Conservation (phyloP, 1,284 basidiomycete species). For the Farysia itapuensis region DNA sequence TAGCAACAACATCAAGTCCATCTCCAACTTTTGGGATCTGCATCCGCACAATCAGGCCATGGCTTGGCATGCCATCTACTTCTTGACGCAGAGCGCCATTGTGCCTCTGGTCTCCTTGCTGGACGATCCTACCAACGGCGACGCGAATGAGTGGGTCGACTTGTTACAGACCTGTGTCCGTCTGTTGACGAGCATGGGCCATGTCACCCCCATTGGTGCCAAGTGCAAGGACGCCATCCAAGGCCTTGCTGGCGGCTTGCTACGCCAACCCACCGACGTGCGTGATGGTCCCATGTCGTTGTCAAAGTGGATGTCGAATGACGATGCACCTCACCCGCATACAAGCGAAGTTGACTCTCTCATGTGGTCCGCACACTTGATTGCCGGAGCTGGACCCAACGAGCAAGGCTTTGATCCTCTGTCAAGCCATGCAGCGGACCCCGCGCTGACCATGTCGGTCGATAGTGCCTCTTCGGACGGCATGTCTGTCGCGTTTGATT, state of each 20-base stretch:
- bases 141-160: conserved; percentile 28
- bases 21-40: conserved; percentile 35
- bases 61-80: conserved; percentile 41
- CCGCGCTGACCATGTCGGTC: conserved; percentile 34
- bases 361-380: conserved; percentile 32
- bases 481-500: conserved; percentile 34
- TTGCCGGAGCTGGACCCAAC: conserved; percentile 5
- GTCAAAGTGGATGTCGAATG: conserved; percentile 22
- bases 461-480: conserved; percentile 33
- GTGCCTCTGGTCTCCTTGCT: conserved; percentile 36
- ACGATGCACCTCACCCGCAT: not conserved
- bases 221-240: conserved; percentile 41
- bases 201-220: conserved; percentile 29
- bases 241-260: conserved; percentile 16
- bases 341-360: conserved; percentile 11
- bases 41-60: conserved; percentile 41
- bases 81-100: conserved; percentile 36
- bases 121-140: conserved; percentile 20
- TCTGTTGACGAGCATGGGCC: conserved; percentile 34
- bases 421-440: conserved; percentile 14
- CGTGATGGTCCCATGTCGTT: conserved; percentile 16
- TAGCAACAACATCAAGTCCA: conserved; percentile 32
- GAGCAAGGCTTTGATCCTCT: conserved; percentile 7
- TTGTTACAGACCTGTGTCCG: conserved; percentile 24
- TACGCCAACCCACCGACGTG: conserved; percentile 9